Base-by-base conservation (phyloP, 108 stramenopile genomes). In the Fragilaria crotonensis region DNA sequence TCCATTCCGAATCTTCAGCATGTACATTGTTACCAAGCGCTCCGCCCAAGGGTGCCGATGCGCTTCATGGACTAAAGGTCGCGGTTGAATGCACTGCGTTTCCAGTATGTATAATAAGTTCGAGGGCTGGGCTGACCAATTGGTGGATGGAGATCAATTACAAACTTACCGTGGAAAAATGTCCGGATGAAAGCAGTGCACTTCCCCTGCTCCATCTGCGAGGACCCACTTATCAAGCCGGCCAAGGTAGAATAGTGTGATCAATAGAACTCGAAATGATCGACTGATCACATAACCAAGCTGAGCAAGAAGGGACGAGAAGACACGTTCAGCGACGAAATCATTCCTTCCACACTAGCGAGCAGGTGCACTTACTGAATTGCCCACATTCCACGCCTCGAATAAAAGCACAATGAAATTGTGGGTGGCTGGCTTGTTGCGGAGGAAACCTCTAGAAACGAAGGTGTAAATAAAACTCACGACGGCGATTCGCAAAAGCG, bases 11-110 rank as follows among this genome's bases (percentile, higher is more conserved):
- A 84, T 36, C 52, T 76, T 81, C 79, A 83, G 72, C 58, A 88
- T 51, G 60, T 88, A 88, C 54, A 84, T 81, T 5, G 28, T 36
- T 1, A 73, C 70, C 11, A 88, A 54, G 9, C 66, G 51, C 36
- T 88, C 86, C 11, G 84, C 57, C 33, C 69, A 84, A 5, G 82
- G 86, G 70, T 88, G 86, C 7, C 77, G 66, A 53, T 85, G 84
- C 2, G 84, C 80, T 50, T 76, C 75, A 47, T 63, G 65, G 11
- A 61, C 48, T 0, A 76, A 60, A 76, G 5, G 14, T 47, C 66
- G 31, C 23, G 45, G 49, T 60, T 57, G 19, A 27, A 58, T 26
- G 33, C 3, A 46, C 52, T 46, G 36, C 11, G 14, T n/a, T n/a
- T n/a, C n/a, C n/a, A n/a, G n/a, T n/a, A n/a, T n/a, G n/a, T n/a